Evolutionary conservation across 163 green algal species (phyloP).

Genomic region (Picocystis sp.): DNA sequence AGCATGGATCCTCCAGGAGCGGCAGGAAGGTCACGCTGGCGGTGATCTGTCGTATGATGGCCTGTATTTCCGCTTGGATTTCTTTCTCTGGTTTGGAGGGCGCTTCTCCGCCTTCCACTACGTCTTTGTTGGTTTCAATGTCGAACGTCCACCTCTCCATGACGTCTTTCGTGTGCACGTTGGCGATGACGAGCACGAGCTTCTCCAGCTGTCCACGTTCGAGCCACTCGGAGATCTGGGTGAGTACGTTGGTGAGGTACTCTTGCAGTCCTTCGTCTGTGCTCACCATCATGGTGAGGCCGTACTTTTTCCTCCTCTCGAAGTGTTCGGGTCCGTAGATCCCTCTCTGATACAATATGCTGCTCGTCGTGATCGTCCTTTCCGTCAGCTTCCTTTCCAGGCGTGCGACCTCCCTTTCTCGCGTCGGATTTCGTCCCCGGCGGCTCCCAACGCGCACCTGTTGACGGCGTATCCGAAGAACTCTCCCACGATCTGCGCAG

Average conservation of each 20-base stretch:
- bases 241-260: constrained; percentile 67
- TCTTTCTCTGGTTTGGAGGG: constrained; percentile 59
- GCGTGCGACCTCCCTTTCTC: too few species aligned
- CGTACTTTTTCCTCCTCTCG: constrained; percentile 75
- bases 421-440: too few species aligned
- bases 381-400: background rate
- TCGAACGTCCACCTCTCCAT: constrained; percentile 94
- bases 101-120: constrained; percentile 14
- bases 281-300: constrained; percentile 59
- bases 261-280: constrained; percentile 51
- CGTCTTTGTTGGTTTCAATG: constrained; percentile 55
- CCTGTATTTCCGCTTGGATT: constrained; percentile 74
- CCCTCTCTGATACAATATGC: constrained; percentile 91
- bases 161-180: constrained; percentile 46
- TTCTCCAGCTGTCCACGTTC: constrained; percentile 59
- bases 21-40: constrained; percentile 88
- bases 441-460: constrained; percentile 29
- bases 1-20: constrained; percentile 65
- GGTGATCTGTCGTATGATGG: constrained; percentile 92
- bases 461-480: constrained; percentile 90
- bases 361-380: constrained; percentile 22
- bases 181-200: constrained; percentile 79
- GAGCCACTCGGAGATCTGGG: constrained; percentile 81
- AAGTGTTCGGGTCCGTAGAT: constrained; percentile 89
- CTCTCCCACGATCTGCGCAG: constrained; percentile 70